These are phyloP conservation scores for Starmerella floricola DNA, from an alignment of 805 yeast species.

Conservation along the genomic window DNA sequence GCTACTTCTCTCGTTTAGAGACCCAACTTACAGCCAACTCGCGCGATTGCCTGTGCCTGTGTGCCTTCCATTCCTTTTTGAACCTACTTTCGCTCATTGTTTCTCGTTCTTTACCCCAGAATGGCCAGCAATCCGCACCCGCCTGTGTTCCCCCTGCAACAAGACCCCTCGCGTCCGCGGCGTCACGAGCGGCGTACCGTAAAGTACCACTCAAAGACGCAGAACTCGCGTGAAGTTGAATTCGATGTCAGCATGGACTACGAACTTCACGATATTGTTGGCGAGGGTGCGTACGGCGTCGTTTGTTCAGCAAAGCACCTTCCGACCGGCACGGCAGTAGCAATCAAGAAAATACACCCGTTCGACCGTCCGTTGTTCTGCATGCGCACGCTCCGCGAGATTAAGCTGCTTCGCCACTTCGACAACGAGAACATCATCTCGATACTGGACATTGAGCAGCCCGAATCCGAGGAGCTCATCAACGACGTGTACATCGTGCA, in stretches of 20 bases:
- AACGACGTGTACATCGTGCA: conserved; percentile 69
- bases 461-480: conserved; percentile 60
- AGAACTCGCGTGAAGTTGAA: conserved; percentile 33
- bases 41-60: no score
- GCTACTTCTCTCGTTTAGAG: no score
- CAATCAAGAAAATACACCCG: conserved; percentile 88
- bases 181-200: conserved; percentile 3
- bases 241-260: conserved; percentile 84
- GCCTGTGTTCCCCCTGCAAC: not conserved
- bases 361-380: conserved; percentile 83
- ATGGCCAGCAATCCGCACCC: no score
- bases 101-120: no score
- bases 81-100: no score
- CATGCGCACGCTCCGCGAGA: conserved; percentile 75
- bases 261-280: conserved; percentile 71
- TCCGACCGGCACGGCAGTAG: conserved; percentile 81
- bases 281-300: conserved; percentile 94
- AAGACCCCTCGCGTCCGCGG: not conserved
- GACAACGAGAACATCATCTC: conserved; percentile 88
- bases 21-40: no score
- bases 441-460: conserved; percentile 79
- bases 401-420: conserved; percentile 78
- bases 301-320: conserved; percentile 80
- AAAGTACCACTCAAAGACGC: conserved; percentile 15
- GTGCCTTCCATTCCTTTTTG: no score